Percentiles rank a stretch among this genome's conserved stretches.
phyloP scores from a whole-genome alignment of 1,139 yeast genomes.

The Pichia sp. region DNA sequence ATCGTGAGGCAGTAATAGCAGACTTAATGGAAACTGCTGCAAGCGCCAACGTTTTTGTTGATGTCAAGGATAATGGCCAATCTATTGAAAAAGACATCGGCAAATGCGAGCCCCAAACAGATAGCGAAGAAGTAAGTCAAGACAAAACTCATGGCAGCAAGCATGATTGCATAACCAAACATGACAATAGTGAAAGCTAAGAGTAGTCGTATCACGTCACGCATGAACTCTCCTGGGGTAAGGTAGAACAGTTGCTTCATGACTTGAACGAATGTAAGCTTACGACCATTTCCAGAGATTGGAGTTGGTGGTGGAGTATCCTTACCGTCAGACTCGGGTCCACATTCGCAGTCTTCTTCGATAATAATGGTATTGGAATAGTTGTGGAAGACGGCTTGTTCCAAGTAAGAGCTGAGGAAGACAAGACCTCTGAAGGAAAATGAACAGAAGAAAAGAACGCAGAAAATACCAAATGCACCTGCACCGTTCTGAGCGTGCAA shows the following conservation, averaged over 20 bases:
- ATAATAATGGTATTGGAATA: slow-evolving; percentile 22
- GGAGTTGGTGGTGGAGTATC: slow-evolving; percentile 4
- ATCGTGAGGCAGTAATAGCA: too few relatives aligned
- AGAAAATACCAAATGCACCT: slow-evolving; percentile 66
- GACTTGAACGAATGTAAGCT: slow-evolving; percentile 18
- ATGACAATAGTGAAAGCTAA: slow-evolving; percentile 56
- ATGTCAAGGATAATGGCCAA: slow-evolving; percentile 33
- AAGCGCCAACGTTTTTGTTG: slow-evolving; percentile 25
- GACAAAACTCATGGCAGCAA: slow-evolving; percentile 69
- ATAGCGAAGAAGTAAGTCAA: slow-evolving; percentile 65
- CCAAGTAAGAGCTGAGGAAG: slow-evolving; percentile 54
- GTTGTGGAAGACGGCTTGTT: slow-evolving; percentile 52
- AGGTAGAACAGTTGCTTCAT: slow-evolving; percentile 35
- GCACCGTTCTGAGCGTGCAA: slow-evolving; percentile 48
- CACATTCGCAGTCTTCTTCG: slow-evolving; percentile 25
- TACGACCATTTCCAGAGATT: not conserved
- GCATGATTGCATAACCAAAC: slow-evolving; percentile 65
- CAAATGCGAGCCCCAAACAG: slow-evolving; percentile 58
- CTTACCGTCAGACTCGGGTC: slow-evolving; percentile 12
- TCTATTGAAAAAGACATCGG: slow-evolving; percentile 62
- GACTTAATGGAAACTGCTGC: slow-evolving; percentile 20
- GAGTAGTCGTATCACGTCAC: slow-evolving; percentile 49
- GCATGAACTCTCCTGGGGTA: slow-evolving; percentile 31
- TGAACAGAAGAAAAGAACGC: slow-evolving; percentile 49
- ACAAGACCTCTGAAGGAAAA: slow-evolving; percentile 52